These are phyloP conservation scores for Neurospora discreta DNA, from an alignment of 495 filamentous ascomycete species.

Conservation along the genomic window DNA sequence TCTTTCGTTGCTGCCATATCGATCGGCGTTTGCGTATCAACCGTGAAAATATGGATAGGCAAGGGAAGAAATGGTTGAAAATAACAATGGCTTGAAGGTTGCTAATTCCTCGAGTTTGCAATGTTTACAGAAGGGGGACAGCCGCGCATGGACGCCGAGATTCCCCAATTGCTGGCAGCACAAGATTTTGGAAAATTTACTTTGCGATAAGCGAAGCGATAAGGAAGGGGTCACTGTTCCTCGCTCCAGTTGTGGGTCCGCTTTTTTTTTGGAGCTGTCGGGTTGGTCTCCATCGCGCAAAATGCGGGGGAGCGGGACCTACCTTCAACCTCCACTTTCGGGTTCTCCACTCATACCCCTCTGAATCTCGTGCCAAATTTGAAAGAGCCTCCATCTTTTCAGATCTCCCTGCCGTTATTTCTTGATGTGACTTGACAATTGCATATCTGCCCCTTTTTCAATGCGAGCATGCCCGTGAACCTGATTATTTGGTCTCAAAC, in stretches of 20 bases:
- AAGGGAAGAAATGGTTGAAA: background rate
- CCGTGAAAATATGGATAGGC: too few species aligned
- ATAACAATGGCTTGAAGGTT: background rate
- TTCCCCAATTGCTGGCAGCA: background rate
- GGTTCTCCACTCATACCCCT: background rate
- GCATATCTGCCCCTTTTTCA: background rate
- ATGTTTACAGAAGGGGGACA: background rate
- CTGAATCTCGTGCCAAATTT: background rate
- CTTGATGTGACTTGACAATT: background rate
- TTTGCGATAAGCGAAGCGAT: constrained; percentile 12
- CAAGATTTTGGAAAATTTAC: constrained; percentile 13
- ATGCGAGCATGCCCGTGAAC: background rate
- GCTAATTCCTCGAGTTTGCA: background rate
- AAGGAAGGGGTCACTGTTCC: background rate
- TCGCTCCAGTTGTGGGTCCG: background rate
- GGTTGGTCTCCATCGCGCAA: background rate
- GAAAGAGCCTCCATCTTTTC: background rate
- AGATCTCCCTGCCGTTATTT: background rate
- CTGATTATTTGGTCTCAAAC: background rate
- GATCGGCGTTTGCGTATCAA: background rate
- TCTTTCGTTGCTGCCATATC: constrained; percentile 7
- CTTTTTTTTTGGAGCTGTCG: background rate
- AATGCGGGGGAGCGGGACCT: constrained; percentile 5
- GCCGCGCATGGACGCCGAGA: background rate
- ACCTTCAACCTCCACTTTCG: background rate